Base-by-base conservation (phyloP, 2,329 filamentous ascomycete species). In the Bipolaris sorokiniana region DNA sequence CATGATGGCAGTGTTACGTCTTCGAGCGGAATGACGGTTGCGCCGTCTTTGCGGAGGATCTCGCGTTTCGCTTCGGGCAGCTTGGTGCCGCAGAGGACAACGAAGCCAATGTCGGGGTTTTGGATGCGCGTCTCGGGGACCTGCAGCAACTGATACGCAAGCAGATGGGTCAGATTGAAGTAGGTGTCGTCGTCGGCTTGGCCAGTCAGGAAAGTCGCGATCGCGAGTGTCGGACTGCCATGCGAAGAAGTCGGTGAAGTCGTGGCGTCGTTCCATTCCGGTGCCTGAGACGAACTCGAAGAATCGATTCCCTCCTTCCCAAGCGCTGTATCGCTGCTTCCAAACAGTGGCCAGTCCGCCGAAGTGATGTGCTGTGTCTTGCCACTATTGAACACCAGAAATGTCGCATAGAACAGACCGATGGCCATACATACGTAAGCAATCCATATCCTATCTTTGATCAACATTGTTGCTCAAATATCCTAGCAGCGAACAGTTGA, bases 171-270 rank as follows among this genome's bases (percentile, higher is more conserved):
- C 18, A 73, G 74, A 20, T 71, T 66, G 58, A 78, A 79, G 63
- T 81, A 81, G 45, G 70, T 65, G 55, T 70, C 64, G 45, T 66
- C 54, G 22, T 33, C 60, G 22, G 45, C 61, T 53, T 70, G 67
- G 22, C 72, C 70, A 36, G 74, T 72, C 9, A 79, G 71, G 56
- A 79, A 78, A 7, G 77, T 79, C 10, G 75, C 77, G 42, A 77
- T 73, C 4, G 76, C 76, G 38, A 57, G 49, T 11, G 42, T 28
- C 5, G 49, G 49, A 26, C 26, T 36, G 7, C 23, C 9, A 1
- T 42, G 22, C 31, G 41, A 22, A 16, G 37, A 38, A 18, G 37
- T 9, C 7, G 34, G 16, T 11, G 15, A 7, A 37, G 34, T 16
- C 2, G 15, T 37, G 3, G 34, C 34, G 13, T 16, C 15, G 6